A percentile compares a stretch with the other conserved stretches of the same genome.
These are phyloP conservation scores for Dovyalis caffra DNA, from an alignment of 345 rosid genomes.

Conservation along the genomic window DNA sequence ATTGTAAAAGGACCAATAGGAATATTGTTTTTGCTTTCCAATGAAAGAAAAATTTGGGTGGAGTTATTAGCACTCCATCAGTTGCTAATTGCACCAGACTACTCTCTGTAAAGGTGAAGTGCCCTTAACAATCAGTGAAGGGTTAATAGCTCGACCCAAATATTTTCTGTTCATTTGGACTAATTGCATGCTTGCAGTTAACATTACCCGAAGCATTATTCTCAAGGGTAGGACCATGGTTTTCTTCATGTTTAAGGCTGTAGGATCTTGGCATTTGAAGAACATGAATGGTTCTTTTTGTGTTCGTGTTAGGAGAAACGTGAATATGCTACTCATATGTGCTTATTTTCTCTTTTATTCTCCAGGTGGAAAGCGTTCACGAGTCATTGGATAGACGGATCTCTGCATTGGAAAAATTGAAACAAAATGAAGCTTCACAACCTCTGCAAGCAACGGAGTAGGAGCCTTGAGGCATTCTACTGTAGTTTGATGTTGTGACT, in stretches of 20 bases:
- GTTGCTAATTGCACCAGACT: neutral
- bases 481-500: neutral
- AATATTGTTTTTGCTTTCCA: neutral
- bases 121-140: neutral
- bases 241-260: neutral
- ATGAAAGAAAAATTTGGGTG: neutral
- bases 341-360: neutral
- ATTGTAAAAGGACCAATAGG: neutral
- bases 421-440: conserved; percentile 62
- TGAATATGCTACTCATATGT: neutral
- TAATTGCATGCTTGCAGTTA: neutral
- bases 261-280: neutral
- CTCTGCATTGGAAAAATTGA: conserved; percentile 70
- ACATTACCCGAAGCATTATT: neutral
- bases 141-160: neutral
- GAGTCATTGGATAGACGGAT: conserved; percentile 73
- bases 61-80: neutral
- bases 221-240: neutral
- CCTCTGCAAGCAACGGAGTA: conserved; percentile 61
- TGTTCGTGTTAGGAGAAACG: neutral
- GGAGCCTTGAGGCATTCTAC: conserved; percentile 16
- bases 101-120: neutral
- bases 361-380: conserved; percentile 62
- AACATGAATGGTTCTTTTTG: neutral
- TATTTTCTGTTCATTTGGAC: neutral